These are phyloP conservation scores for Bryum argenteum DNA, from an alignment of 225 moss, liverwort and hornwort species.

Conservation along the genomic window DNA sequence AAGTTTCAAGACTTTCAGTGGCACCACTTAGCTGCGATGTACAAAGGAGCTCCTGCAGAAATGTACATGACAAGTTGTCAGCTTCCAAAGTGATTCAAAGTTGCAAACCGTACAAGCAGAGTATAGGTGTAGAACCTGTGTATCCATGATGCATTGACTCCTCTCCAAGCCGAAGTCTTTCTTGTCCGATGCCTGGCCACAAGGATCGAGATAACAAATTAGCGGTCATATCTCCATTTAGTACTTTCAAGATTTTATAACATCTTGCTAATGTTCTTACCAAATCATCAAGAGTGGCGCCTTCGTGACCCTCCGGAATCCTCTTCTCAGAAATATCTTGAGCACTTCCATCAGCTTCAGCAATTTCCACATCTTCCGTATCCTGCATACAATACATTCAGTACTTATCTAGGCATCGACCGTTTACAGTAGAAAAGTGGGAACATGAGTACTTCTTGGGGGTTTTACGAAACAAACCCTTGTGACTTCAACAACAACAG, in stretches of 20 bases:
- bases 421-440: not conserved
- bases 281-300: conserved; percentile 20
- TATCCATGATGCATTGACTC: conserved; percentile 26
- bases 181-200: conserved; percentile 36
- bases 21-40: conserved; percentile 51
- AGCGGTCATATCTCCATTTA: conserved; percentile 5
- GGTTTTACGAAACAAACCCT: conserved; percentile 31
- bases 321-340: conserved; percentile 32
- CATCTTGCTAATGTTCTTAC: conserved; percentile 31
- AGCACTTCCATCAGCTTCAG: conserved; percentile 21
- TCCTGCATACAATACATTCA: conserved; percentile 32
- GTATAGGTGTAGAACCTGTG: conserved; percentile 40
- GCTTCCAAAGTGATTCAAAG: conserved; percentile 1
- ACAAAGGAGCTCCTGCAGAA: conserved; percentile 50
- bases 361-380: conserved; percentile 21
- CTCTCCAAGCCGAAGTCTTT: conserved; percentile 23
- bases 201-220: conserved; percentile 3
- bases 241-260: not conserved
- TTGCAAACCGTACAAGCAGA: not conserved
- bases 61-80: conserved; percentile 16
- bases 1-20: conserved; percentile 34
- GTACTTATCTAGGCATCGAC: not conserved
- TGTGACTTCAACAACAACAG: conserved; percentile 13
- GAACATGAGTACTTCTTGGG: not conserved
- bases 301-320: conserved; percentile 22